A percentile compares a stretch with the other conserved stretches of the same genome.
Conservation (phyloP, 768 basidiomycete species). For the Kwoniella europaea region DNA sequence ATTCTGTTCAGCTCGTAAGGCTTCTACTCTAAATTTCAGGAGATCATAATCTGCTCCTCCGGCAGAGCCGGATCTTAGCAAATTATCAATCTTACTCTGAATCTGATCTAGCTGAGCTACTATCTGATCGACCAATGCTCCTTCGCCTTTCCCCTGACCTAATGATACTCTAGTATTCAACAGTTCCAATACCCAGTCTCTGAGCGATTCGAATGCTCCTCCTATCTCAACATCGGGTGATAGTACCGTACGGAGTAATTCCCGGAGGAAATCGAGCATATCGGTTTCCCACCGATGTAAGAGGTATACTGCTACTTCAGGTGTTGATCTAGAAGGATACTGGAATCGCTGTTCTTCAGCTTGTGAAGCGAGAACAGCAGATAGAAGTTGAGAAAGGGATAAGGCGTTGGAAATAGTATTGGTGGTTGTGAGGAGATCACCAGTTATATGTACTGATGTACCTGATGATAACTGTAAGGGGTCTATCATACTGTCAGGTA, state of each 20-base stretch:
- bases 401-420: conserved; percentile 39
- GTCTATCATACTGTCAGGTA: conserved; percentile 19
- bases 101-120: conserved; percentile 41
- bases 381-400: conserved; percentile 42
- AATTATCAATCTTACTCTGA: conserved; percentile 25
- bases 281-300: conserved; percentile 35
- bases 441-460: conserved; percentile 31
- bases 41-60: conserved; percentile 38
- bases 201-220: conserved; percentile 34
- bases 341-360: conserved; percentile 38
- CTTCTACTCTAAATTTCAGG: conserved; percentile 36
- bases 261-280: conserved; percentile 42
- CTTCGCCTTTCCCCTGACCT: conserved; percentile 38
- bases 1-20: conserved; percentile 42
- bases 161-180: conserved; percentile 27
- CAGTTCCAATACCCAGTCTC: conserved; percentile 39
- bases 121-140: conserved; percentile 46
- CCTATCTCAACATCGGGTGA: conserved; percentile 26
- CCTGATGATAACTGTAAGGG: conserved; percentile 37
- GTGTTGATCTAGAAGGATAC: conserved; percentile 40
- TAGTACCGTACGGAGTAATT: conserved; percentile 39
- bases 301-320: conserved; percentile 44
- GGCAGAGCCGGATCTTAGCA: conserved; percentile 24
- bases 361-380: conserved; percentile 44
- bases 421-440: conserved; percentile 35